These are phyloP conservation scores for Coemansia guatemalensis DNA, from an alignment of 192 early-diverging fungal species.

Conservation along the genomic window DNA sequence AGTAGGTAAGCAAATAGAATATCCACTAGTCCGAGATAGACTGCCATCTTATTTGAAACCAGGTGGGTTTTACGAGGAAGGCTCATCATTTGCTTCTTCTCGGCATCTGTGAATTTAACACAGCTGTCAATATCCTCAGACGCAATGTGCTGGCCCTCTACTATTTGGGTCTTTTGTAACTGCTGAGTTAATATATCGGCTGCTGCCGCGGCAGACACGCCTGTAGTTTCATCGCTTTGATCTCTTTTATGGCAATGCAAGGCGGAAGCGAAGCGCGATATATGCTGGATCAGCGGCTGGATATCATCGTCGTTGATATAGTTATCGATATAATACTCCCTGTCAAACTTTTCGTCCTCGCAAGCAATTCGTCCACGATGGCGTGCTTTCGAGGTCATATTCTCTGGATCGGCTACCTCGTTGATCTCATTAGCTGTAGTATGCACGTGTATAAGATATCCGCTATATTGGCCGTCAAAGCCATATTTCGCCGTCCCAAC, in stretches of 20 bases:
- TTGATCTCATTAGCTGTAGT: slow-evolving; percentile 73
- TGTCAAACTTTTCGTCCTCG: slow-evolving; percentile 89
- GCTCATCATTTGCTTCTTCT: slow-evolving; percentile 69
- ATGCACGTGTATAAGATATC: slow-evolving; percentile 70
- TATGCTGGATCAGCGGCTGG: slow-evolving; percentile 68
- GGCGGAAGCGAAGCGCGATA: slow-evolving; percentile 62
- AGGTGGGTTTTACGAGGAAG: slow-evolving; percentile 79
- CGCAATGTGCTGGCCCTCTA: slow-evolving; percentile 14
- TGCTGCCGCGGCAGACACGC: background rate
- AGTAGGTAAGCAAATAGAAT: slow-evolving; percentile 90
- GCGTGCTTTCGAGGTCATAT: slow-evolving; percentile 41
- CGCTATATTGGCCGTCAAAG: slow-evolving; percentile 85
- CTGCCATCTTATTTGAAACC: slow-evolving; percentile 59
- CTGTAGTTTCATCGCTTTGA: background rate
- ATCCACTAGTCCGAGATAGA: slow-evolving; percentile 90
- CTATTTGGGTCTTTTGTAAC: background rate
- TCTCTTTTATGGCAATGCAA: slow-evolving; percentile 23
- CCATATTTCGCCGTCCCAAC: slow-evolving; percentile 65
- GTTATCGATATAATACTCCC: slow-evolving; percentile 90
- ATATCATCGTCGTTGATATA: slow-evolving; percentile 87
- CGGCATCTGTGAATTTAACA: slow-evolving; percentile 63
- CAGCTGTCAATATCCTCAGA: background rate
- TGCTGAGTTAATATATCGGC: background rate
- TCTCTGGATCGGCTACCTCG: slow-evolving; percentile 61
- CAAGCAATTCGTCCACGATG: slow-evolving; percentile 60